Evolutionary conservation across 257 asterid species (phyloP), one percentile per base, ranked within the genome.

Genomic region (Cynanchum wilfordii): DNA sequence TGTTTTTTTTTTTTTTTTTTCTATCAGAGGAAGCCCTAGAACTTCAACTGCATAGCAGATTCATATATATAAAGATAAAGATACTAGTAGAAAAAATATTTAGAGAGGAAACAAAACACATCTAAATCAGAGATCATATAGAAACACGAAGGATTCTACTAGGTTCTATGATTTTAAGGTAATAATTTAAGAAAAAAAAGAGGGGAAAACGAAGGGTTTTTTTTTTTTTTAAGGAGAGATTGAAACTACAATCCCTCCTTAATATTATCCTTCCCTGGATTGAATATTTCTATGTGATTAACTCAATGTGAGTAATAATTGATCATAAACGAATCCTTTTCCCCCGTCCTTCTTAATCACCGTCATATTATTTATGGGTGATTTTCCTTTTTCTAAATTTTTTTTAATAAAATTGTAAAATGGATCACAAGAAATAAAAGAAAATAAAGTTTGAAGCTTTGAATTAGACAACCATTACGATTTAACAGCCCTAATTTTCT

Each of bases 241-340:
- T 75, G 73, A 67, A 75, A 60, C 68, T 56, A 42, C 73, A 68
- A 45, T 40, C 10, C 73, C 70, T 52, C 44, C 65, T n/a, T 29
- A 3, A 42, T 42, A 42, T 7, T 25, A 49, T 38, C 73, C 63
- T 52, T 10, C 33, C 27, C 12, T 20, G 22, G 20, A 7, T 40
- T 42, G 29, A 25, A 40, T 5, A 20, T 59, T 36, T 59, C 79
- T 19, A 10, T 59, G 70, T 49, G 62, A 51, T 33, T 33, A 3
- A 49, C 51, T 33, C 15, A 76, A 59, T 50, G 24, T 29, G 13
- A 49, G n/a, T 33, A 33, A 20, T 54, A 20, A 54, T 54, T 54
- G 9, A 22, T 16, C 20, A 16, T 29, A 56, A 56, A n/a, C 29
- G n/a, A 19, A 64, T 64, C 50, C 27, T 4, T 64, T 2, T 27